Evolutionary conservation across 108 stramenopile genomes (phyloP), one percentile per base, ranked within the genome.

Genomic region (Stephanodiscus minutulus): DNA sequence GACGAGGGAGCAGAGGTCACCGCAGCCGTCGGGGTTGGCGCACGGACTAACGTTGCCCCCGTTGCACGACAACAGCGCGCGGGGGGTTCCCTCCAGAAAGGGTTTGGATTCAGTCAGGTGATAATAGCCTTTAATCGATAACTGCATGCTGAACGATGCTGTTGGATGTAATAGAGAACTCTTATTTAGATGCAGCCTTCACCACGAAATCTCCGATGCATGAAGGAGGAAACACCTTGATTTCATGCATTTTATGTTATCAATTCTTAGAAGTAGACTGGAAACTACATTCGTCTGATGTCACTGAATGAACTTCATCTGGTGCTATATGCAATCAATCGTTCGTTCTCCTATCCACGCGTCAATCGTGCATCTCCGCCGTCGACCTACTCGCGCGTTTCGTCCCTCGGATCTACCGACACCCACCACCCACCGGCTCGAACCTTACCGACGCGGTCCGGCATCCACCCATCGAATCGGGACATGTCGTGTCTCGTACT

Each of bases 391-490:
- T 61, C 15, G 88, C 88, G 25, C 50, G 21, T 36, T 74, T 77
- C 84, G 91, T 91, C 35, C 69, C 49, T 62, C 89, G 73, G 36
- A 91, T 82, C 21, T 59, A 55, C 28, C 75, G 64, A 72, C 90
- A 94, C 25, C 73, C 86, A 57, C 62, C 64, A n/a, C 31, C 85
- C 89, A 39, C 84, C 37, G 70, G 61, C 27, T 84, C 47, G 46
- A 83, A 87, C 10, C 77, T 64, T 22, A 76, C 48, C 68, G 84
- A 72, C 12, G 88, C 88, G 29, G n/a, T 79, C 79, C 15, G 89
- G 90, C 74, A 91, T 62, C 86, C 86, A 91, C 15, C 82, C 55
- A 57, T 88, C 86, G 63, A 94, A 86, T 10, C 85, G 57, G 3
- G 65, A 44, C 10, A 94, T 55, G 10, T 90, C n/a, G n/a, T n/a